Conservation (phyloP, 495 filamentous ascomycete species). For the Haplographium delicatum region DNA sequence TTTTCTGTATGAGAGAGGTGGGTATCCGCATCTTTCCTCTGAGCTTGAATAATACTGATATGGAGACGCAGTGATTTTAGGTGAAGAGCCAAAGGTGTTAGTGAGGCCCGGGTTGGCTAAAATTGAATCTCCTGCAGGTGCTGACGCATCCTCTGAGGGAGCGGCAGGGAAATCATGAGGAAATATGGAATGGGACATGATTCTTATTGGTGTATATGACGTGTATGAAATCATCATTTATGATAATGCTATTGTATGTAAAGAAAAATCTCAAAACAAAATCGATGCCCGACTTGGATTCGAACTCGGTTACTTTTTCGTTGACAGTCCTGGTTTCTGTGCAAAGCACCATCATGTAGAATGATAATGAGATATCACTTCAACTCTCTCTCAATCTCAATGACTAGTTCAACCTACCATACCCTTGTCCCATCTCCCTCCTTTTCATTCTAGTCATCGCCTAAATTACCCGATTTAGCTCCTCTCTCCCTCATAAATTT, state of each 20-base stretch:
- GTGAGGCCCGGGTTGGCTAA: constrained; percentile 3
- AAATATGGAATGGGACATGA: neutral
- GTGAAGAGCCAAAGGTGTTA: constrained; percentile 5
- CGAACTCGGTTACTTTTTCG: no score
- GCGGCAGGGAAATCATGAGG: neutral
- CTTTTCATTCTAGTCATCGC: no score
- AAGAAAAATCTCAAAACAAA: constrained; percentile 12
- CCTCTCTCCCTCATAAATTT: no score
- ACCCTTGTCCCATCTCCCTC: no score
- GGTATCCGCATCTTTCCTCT: constrained; percentile 1
- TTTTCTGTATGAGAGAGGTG: constrained; percentile 32
- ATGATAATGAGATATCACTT: no score
- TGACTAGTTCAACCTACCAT: no score
- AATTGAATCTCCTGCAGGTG: neutral
- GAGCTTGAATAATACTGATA: neutral
- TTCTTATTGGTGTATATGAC: neutral
- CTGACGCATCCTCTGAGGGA: neutral
- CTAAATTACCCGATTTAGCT: no score
- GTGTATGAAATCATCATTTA: neutral
- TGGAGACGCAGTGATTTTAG: neutral
- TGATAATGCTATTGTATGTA: constrained; percentile 1
- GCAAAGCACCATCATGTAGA: no score
- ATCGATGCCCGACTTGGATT: no score
- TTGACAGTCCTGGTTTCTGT: no score
- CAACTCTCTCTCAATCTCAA: no score